Evolutionary conservation across 805 yeast genomes (phyloP), one percentile per base, ranked within the genome.

Genomic region (Metschnikowia cerradonensis): DNA sequence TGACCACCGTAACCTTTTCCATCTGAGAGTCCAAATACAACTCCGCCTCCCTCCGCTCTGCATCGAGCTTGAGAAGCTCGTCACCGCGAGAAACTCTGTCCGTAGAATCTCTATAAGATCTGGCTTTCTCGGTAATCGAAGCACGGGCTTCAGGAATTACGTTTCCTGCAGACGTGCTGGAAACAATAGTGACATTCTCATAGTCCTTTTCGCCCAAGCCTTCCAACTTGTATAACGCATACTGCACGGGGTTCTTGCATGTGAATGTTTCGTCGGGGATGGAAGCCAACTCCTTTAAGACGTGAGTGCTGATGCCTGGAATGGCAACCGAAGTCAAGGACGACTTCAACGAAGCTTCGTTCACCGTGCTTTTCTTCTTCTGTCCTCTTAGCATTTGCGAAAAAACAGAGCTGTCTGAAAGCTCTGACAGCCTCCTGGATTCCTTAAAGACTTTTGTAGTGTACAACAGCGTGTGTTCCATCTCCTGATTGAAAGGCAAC

Each of bases 211-310:
- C 49, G 8, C 60, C 47, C 36, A 75, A 80, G 0, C 96, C 98
- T 67, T 88, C 95, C 31, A 92, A 72, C 67, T 87, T 91, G 67
- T 74, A 74, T 57, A 91, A 72, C 0, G 98, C 90, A 43, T 83
- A 81, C 47, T 76, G 78, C 13, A 90, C 72, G 0, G 96, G 96
- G 66, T 89, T 88, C 15, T 77, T 81, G 30, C 76, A 80, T 37
- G 71, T 75, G 39, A 79, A 71, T 0, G 83, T 76, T 43, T 86
- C 90, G 64, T 92, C 97, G 0, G 97, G 92, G 46, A 91, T 82
- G 5, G 87, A 86, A 1, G 95, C 95, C 44, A 90, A 75, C 60
- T 84, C 89, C 39, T 72, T 70, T 43, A 74, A 62, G 4, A 71
- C 73, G 53, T 61, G 65, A 49, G 61, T 70, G 57, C 74, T 72